These are phyloP conservation scores for Phanerochaete sordida DNA, from an alignment of 768 basidiomycete species.

Conservation along the genomic window DNA sequence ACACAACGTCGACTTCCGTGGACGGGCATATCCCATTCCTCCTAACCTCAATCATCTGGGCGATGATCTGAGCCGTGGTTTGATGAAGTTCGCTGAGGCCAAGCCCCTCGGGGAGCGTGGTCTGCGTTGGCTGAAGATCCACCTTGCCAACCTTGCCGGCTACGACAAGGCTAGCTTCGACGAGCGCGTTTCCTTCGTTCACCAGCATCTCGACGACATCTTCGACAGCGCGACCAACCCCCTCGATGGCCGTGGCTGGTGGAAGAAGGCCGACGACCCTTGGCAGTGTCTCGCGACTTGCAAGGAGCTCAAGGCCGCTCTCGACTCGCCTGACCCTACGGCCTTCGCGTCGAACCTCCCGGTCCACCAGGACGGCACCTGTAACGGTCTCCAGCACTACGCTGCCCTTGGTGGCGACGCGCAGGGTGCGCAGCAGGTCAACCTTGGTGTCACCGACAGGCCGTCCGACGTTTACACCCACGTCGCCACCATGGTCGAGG, in stretches of 20 bases:
- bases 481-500: slow-evolving; percentile 84
- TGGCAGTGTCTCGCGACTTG: slow-evolving; percentile 97
- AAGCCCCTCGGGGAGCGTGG: slow-evolving; percentile 83
- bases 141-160: slow-evolving; percentile 89
- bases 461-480: slow-evolving; percentile 96
- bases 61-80: slow-evolving; percentile 86
- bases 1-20: slow-evolving; percentile 97
- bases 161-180: slow-evolving; percentile 94
- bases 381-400: slow-evolving; percentile 98
- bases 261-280: slow-evolving; percentile 88
- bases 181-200: slow-evolving; percentile 81
- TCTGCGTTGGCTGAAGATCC: slow-evolving; percentile 92
- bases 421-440: slow-evolving; percentile 88
- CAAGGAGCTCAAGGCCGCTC: slow-evolving; percentile 80
- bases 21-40: slow-evolving; percentile 94
- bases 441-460: slow-evolving; percentile 75
- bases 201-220: slow-evolving; percentile 69
- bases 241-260: slow-evolving; percentile 81
- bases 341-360: slow-evolving; percentile 69
- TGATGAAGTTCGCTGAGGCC: slow-evolving; percentile 78
- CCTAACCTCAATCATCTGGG: slow-evolving; percentile 95
- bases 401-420: slow-evolving; percentile 94
- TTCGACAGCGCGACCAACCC: slow-evolving; percentile 82
- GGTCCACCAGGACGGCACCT: slow-evolving; percentile 97
- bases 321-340: slow-evolving; percentile 63